phyloP scores from a whole-genome alignment of 2,329 filamentous ascomycete species.

The Aureobasidium sp. region DNA sequence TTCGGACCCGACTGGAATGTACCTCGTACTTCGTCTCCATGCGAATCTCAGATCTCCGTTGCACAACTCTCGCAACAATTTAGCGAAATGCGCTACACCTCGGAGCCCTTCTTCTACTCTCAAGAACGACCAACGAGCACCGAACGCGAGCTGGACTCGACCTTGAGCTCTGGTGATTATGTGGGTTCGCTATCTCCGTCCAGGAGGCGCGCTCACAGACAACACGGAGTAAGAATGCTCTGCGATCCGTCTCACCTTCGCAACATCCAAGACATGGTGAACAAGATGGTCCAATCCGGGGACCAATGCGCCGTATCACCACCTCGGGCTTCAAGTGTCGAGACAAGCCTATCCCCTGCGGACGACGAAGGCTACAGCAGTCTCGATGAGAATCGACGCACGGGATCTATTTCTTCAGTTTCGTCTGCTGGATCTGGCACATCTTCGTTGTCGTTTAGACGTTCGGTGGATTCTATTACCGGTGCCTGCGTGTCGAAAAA shows the following conservation, averaged over 20 bases:
- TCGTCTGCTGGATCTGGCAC: background rate
- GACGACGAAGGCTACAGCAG: slow-evolving; percentile 18
- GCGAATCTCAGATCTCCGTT: slow-evolving; percentile 27
- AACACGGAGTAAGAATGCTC: slow-evolving; percentile 21
- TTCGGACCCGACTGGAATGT: slow-evolving; percentile 24
- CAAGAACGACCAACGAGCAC: slow-evolving; percentile 13
- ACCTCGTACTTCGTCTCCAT: slow-evolving; percentile 27
- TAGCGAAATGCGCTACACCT: slow-evolving; percentile 29
- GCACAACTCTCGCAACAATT: slow-evolving; percentile 31
- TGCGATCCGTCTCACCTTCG: slow-evolving; percentile 30
- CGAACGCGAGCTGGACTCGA: background rate
- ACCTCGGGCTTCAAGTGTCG: slow-evolving; percentile 6
- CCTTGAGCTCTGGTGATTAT: background rate
- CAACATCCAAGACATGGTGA: slow-evolving; percentile 32
- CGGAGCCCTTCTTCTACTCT: slow-evolving; percentile 13
- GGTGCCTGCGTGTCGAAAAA: slow-evolving; percentile 15
- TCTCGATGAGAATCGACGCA: slow-evolving; percentile 17
- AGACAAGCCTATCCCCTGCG: background rate
- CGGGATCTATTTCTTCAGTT: slow-evolving; percentile 14
- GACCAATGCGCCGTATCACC: slow-evolving; percentile 30
- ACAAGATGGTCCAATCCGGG: slow-evolving; percentile 31
- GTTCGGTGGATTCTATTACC: slow-evolving; percentile 13
- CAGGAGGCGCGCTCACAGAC: slow-evolving; percentile 1
- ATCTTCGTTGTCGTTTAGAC: slow-evolving; percentile 5
- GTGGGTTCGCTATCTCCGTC: slow-evolving; percentile 2